phyloP scores from a whole-genome alignment of 2,329 filamentous ascomycete genomes.

The Aureobasidium sp. region DNA sequence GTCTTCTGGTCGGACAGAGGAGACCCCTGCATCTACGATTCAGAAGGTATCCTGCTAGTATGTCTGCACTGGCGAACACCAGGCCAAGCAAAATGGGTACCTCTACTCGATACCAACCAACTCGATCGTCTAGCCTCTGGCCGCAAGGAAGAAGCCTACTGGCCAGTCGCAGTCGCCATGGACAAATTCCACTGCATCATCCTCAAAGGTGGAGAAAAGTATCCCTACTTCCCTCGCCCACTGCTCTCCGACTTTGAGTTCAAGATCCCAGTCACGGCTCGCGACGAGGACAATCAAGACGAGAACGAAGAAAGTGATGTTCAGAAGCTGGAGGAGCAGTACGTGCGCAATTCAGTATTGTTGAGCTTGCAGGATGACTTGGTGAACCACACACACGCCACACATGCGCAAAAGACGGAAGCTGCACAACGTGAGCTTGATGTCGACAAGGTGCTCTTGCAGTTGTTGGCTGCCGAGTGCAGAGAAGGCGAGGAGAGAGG shows the following conservation, averaged over 20 bases:
- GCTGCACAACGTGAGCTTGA: conserved; percentile 70
- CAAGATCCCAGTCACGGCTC: conserved; percentile 62
- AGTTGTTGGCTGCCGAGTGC: conserved; percentile 84
- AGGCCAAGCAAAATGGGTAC: conserved; percentile 83
- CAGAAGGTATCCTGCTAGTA: conserved; percentile 78
- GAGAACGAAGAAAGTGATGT: conserved; percentile 30
- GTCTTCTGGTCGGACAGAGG: conserved; percentile 90
- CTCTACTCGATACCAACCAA: conserved; percentile 80
- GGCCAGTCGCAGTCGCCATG: conserved; percentile 87
- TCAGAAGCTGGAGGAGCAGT: conserved; percentile 38
- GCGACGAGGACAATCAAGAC: conserved; percentile 34
- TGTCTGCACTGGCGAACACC: conserved; percentile 84
- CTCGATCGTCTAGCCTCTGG: conserved; percentile 76
- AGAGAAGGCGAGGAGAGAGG: conserved; percentile 85
- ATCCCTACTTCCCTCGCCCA: conserved; percentile 87
- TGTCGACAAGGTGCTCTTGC: conserved; percentile 81
- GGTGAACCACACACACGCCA: conserved; percentile 59
- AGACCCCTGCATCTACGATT: conserved; percentile 96
- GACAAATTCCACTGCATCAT: conserved; percentile 98
- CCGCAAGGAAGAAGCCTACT: conserved; percentile 83
- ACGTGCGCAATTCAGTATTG: conserved; percentile 66
- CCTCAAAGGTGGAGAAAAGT: conserved; percentile 86
- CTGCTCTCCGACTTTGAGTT: conserved; percentile 92
- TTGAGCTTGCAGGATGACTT: conserved; percentile 70
- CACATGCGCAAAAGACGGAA: conserved; percentile 56